Conservation (phyloP, 1,284 basidiomycete genomes). For the Microstroma glucosiphilum region DNA sequence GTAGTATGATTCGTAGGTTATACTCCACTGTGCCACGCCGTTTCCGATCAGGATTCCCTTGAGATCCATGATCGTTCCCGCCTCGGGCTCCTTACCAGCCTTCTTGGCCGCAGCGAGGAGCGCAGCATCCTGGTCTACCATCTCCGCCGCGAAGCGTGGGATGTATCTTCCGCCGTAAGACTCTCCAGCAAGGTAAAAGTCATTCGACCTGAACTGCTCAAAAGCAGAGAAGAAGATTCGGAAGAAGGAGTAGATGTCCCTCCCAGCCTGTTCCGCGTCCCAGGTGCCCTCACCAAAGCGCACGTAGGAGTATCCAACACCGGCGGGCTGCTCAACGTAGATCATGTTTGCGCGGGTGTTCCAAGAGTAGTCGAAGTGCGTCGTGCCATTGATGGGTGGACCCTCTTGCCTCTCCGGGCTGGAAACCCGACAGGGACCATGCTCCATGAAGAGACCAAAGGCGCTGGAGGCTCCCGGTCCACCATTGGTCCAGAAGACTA, state of each 20-base stretch:
- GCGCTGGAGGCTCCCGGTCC: slow-evolving; percentile 52
- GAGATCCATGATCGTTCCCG: slow-evolving; percentile 60
- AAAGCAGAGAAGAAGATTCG: slow-evolving; percentile 52
- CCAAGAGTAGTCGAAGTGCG: slow-evolving; percentile 63
- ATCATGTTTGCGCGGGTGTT: slow-evolving; percentile 64
- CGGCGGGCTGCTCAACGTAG: slow-evolving; percentile 67
- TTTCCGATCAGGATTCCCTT: slow-evolving; percentile 72
- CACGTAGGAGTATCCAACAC: slow-evolving; percentile 67
- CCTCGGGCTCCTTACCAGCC: slow-evolving; percentile 59
- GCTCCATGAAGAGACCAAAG: slow-evolving; percentile 62
- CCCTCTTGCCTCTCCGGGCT: slow-evolving; percentile 18
- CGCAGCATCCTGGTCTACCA: slow-evolving; percentile 67
- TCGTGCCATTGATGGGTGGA: slow-evolving; percentile 56
- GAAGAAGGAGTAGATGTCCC: slow-evolving; percentile 50
- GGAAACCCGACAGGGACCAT: slow-evolving; percentile 55
- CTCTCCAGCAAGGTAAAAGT: slow-evolving; percentile 40
- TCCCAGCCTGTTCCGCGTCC: slow-evolving; percentile 47
- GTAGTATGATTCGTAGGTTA: slow-evolving; percentile 31
- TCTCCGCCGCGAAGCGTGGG: slow-evolving; percentile 70
- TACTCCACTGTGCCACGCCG: slow-evolving; percentile 53
- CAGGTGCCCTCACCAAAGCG: slow-evolving; percentile 58
- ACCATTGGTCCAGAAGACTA: slow-evolving; percentile 50
- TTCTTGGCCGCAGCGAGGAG: slow-evolving; percentile 53
- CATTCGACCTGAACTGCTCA: slow-evolving; percentile 38
- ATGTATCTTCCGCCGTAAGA: slow-evolving; percentile 65